A percentile compares a stretch with the other conserved stretches of the same genome.
These are phyloP conservation scores for Fraxinus excelsior DNA, from an alignment of 257 asterid genomes.

Conservation along the genomic window DNA sequence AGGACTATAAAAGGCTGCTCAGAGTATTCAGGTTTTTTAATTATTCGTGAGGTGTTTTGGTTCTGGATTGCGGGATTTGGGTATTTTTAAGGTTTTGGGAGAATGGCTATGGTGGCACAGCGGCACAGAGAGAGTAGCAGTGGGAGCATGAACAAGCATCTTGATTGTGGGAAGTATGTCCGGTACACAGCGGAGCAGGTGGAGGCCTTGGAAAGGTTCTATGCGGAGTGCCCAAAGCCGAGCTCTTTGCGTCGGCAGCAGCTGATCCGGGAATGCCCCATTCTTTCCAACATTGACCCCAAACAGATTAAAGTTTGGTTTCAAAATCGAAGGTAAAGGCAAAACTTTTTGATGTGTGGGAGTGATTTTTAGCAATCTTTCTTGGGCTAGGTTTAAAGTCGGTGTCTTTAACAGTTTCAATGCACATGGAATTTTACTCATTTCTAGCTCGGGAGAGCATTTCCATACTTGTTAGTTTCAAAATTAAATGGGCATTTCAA, in stretches of 20 bases:
- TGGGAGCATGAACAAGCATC: slow-evolving; percentile 72
- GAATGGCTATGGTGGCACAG: slow-evolving; percentile 92
- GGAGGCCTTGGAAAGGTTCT: slow-evolving; percentile 92
- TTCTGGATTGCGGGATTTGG: background rate
- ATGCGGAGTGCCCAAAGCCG: slow-evolving; percentile 89
- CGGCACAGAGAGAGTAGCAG: slow-evolving; percentile 82
- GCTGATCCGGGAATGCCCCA: slow-evolving; percentile 81
- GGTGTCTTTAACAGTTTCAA: background rate
- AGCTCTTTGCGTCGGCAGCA: slow-evolving; percentile 87
- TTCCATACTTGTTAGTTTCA: background rate
- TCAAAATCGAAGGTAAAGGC: slow-evolving; percentile 81
- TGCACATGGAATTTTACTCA: background rate
- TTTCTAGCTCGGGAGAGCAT: background rate
- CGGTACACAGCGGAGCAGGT: slow-evolving; percentile 92
- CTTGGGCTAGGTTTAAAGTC: background rate
- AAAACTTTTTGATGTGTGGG: background rate
- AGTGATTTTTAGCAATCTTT: background rate
- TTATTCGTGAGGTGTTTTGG: background rate
- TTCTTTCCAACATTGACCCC: slow-evolving; percentile 82
- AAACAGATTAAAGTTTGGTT: slow-evolving; percentile 97
- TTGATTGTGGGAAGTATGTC: slow-evolving; percentile 85
- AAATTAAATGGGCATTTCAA: background rate
- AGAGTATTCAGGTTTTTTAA: slow-evolving; percentile 16
- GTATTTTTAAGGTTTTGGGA: background rate
- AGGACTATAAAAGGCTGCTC: slow-evolving; percentile 26